phyloP scores from a whole-genome alignment of 108 stramenopile species.

The Nitzschia inconspicua region DNA sequence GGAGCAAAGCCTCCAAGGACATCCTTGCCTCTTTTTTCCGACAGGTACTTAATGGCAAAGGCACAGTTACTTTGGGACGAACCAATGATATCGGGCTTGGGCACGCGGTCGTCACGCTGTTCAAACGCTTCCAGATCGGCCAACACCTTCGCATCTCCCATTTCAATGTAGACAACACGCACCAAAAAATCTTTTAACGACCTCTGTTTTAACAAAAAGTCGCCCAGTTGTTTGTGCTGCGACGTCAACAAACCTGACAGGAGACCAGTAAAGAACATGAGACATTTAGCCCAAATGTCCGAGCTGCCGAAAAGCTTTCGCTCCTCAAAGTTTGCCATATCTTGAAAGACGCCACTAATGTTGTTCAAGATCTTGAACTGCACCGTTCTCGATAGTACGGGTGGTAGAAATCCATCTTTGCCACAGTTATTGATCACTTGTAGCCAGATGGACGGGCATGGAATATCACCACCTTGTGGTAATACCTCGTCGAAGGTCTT shows the following conservation, averaged over 20 bases:
- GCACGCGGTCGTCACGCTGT: conserved; percentile 12
- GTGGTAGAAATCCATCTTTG: conserved; percentile 24
- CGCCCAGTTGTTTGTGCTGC: conserved; percentile 3
- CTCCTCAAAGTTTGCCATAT: conserved; percentile 20
- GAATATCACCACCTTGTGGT: background rate
- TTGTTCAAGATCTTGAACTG: conserved; percentile 32
- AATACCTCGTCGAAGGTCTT: conserved; percentile 14
- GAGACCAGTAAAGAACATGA: conserved; percentile 20
- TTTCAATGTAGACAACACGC: conserved; percentile 8
- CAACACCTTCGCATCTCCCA: background rate
- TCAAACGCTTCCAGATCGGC: background rate
- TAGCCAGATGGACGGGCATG: conserved; percentile 30
- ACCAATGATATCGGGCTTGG: conserved; percentile 17
- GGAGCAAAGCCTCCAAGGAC: conserved; percentile 15
- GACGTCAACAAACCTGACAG: conserved; percentile 17
- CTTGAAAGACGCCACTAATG: conserved; percentile 27
- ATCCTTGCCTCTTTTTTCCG: conserved; percentile 3
- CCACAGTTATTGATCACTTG: conserved; percentile 20
- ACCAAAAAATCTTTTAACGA: conserved; percentile 18
- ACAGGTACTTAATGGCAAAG: conserved; percentile 14
- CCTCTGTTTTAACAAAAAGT: conserved; percentile 19
- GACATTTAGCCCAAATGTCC: conserved; percentile 27
- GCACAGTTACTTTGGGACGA: conserved; percentile 17
- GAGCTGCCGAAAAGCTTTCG: conserved; percentile 17
- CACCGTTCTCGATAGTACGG: background rate